phyloP scores from a whole-genome alignment of 2,329 filamentous ascomycete genomes.

The Aspergillus chevalieri region DNA sequence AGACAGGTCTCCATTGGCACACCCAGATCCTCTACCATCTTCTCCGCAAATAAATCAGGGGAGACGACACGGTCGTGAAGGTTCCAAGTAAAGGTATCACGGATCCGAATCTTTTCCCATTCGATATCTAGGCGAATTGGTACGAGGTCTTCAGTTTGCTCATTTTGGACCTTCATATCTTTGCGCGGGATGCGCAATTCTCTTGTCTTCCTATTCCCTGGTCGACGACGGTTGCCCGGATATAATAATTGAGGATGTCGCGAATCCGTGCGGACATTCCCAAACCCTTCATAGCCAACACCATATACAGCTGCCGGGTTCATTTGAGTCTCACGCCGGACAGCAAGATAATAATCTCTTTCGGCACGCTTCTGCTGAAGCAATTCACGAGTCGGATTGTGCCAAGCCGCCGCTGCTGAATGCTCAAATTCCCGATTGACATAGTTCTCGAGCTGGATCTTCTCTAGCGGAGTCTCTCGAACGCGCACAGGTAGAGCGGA shows the following conservation, averaged over 20 bases:
- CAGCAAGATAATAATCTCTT: slow-evolving; percentile 61
- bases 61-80: slow-evolving; percentile 80
- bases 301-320: slow-evolving; percentile 58
- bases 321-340: slow-evolving; percentile 54
- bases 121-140: slow-evolving; percentile 90
- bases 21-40: slow-evolving; percentile 77
- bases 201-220: slow-evolving; percentile 68
- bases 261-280: slow-evolving; percentile 75
- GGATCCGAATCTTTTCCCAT: slow-evolving; percentile 88
- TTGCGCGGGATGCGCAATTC: slow-evolving; percentile 69
- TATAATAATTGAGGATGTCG: slow-evolving; percentile 68
- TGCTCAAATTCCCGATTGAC: slow-evolving; percentile 58
- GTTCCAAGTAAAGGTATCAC: slow-evolving; percentile 99
- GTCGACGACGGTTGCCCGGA: slow-evolving; percentile 66
- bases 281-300: slow-evolving; percentile 77
- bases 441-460: slow-evolving; percentile 57
- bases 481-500: slow-evolving; percentile 37
- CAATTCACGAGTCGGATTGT: slow-evolving; percentile 51
- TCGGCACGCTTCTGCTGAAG: slow-evolving; percentile 61
- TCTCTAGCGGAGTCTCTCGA: slow-evolving; percentile 40
- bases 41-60: slow-evolving; percentile 76
- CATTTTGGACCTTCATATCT: slow-evolving; percentile 77
- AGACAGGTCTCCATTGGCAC: slow-evolving; percentile 63
- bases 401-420: slow-evolving; percentile 47
- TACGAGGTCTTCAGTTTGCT: slow-evolving; percentile 85